These are phyloP conservation scores for Pythium folliculosum DNA, from an alignment of 352 stramenopile species.

Conservation along the genomic window DNA sequence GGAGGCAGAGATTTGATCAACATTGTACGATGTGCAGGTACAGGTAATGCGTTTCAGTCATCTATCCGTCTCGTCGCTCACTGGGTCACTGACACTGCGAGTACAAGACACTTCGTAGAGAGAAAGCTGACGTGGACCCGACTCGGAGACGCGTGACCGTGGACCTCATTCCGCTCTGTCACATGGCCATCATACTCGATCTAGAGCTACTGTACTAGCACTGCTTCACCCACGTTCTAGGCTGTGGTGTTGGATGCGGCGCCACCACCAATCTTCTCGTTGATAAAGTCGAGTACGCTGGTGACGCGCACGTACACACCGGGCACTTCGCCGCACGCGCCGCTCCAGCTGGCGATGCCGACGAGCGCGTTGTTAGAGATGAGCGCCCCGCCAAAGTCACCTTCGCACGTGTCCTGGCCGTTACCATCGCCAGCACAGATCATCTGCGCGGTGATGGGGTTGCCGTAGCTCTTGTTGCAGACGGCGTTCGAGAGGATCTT, in stretches of 20 bases:
- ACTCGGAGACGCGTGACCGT: too few relatives aligned
- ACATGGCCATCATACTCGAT: too few relatives aligned
- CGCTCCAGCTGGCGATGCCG: constrained; percentile 71
- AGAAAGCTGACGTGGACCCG: too few relatives aligned
- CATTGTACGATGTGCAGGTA: too few relatives aligned
- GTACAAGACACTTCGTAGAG: too few relatives aligned
- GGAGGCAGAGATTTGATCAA: too few relatives aligned
- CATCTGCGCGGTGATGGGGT: constrained; percentile 64
- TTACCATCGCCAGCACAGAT: constrained; percentile 52
- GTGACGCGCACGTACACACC: constrained; percentile 64
- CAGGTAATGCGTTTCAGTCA: too few relatives aligned
- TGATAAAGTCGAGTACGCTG: constrained; percentile 57
- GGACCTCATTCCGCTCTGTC: too few relatives aligned
- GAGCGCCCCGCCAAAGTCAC: constrained; percentile 65
- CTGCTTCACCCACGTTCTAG: too few relatives aligned
- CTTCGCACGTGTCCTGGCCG: constrained; percentile 58
- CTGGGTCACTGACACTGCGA: too few relatives aligned
- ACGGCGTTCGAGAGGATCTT: constrained; percentile 56
- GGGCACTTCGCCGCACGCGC: constrained; percentile 47
- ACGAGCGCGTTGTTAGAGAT: constrained; percentile 54
- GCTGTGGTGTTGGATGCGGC: constrained; percentile 8
- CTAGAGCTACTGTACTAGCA: too few relatives aligned
- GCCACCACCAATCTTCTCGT: constrained; percentile 45
- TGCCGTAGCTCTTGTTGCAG: constrained; percentile 59
- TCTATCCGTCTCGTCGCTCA: too few relatives aligned